Conservation (phyloP, 2,329 filamentous ascomycete species). For the Diaporthe citriasiana region DNA sequence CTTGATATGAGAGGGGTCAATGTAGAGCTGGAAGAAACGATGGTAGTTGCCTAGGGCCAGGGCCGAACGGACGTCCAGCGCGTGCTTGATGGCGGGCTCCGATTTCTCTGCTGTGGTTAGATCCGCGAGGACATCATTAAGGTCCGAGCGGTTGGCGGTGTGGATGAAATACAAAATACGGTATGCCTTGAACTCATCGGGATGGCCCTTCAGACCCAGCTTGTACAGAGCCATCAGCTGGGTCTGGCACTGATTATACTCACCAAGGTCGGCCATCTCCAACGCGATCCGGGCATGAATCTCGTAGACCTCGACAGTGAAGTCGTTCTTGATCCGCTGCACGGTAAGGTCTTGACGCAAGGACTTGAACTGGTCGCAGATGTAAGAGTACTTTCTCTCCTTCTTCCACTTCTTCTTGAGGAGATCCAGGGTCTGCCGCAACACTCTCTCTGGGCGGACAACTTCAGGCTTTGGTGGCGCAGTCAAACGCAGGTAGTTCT, state of each 20-base stretch:
- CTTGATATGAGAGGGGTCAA: conserved; percentile 81
- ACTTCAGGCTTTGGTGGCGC: conserved; percentile 88
- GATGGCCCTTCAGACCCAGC: conserved; percentile 87
- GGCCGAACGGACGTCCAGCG: conserved; percentile 89
- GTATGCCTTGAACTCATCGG: conserved; percentile 98
- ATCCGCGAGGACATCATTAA: conserved; percentile 99
- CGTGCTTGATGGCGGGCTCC: conserved; percentile 88
- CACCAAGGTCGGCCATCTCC: conserved; percentile 99
- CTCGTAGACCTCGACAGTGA: conserved; percentile 97
- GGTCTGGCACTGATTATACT: conserved; percentile 99
- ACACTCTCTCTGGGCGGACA: conserved; percentile 85
- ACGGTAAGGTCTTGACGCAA: conserved; percentile 98
- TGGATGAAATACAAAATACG: conserved; percentile 99
- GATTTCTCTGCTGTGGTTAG: conserved; percentile 97
- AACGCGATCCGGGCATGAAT: conserved; percentile 97
- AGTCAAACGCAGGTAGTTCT: conserved; percentile 94
- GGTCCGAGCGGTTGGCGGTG: conserved; percentile 96
- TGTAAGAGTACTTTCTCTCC: conserved; percentile 95
- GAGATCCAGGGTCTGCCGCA: conserved; percentile 87
- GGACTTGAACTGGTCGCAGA: conserved; percentile 99
- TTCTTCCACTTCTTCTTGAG: conserved; percentile 95
- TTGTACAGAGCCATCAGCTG: conserved; percentile 93
- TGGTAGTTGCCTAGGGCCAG: conserved; percentile 96
- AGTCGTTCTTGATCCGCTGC: conserved; percentile 95
- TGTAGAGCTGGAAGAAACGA: conserved; percentile 96